Base-by-base conservation (phyloP, 2,329 filamentous ascomycete species). In the Fragosphaeria purpurea region DNA sequence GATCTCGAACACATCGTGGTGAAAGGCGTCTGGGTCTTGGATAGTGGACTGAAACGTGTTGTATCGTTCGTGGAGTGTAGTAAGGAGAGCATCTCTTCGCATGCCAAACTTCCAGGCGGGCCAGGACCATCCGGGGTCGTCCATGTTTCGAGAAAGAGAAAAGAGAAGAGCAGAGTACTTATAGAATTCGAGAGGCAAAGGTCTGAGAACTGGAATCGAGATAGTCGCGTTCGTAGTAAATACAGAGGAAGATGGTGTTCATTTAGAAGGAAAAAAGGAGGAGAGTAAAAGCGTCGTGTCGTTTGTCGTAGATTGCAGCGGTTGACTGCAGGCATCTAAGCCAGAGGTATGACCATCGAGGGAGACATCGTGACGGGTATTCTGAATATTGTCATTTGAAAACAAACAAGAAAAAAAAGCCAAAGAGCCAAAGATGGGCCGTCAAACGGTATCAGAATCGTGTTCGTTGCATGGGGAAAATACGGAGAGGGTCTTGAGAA, bases 21-120 rank as follows among this genome's bases (percentile, higher is more conserved):
- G 75, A 54, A 81, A 81, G 48, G 77, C 77, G 55, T 79, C 74
- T 56, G 75, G 73, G 63, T 81, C 77, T 59, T 79, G 77, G 34
- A 81, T 72, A 44, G 72, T 67, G 47, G 73, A 74, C 47, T 73
- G 65, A 49, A 80, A 66, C 45, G 77, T 80, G 65, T 81, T 81
- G 66, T 79, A 81, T 61, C 75, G 72, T 56, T 79, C 73, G 58
- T 80, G 75, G 10, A 81, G 72, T 48, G 71, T 76, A 48, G 73
- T 75, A 61, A 74, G 74, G 63, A 80, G 73, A 59, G 79, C 77
- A 51, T 74, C 71, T 61, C 71, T 72, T 70, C 76, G 79, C 72
- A 80, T 72, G 60, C 76, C 77, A 68, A 80, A 81, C 63, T 80
- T 80, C 77, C 77, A 81, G 58, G 73, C 72, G 42, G 77, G 77